Conservation (phyloP, 306 rosid species). For the Cajanus cajan region DNA sequence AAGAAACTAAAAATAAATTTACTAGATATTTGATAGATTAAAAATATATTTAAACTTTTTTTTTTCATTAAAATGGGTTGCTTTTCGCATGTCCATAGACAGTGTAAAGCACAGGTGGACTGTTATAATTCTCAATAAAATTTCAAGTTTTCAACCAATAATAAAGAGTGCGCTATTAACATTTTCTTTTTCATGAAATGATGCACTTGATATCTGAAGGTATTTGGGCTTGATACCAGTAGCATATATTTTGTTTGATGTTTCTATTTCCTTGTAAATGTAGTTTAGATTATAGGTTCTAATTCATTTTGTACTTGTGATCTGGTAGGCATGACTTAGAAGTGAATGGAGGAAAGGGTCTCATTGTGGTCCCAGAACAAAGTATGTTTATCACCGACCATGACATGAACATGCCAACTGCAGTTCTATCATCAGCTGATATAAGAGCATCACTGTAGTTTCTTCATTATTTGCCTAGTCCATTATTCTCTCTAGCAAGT, state of each 20-base stretch:
- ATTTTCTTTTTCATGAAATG: not conserved
- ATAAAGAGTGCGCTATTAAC: not conserved
- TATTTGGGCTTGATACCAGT: not conserved
- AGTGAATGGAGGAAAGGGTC: conserved; percentile 97
- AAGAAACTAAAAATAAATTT: too few species aligned
- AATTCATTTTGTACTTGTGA: too few species aligned
- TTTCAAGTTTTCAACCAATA: not conserved
- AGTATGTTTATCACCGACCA: conserved; percentile 86
- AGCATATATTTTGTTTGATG: not conserved
- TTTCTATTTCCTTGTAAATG: too few species aligned
- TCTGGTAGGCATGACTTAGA: conserved; percentile 87
- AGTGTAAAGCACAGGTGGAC: not conserved
- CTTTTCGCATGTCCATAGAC: not conserved
- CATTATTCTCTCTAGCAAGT: conserved; percentile 30
- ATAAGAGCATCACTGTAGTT: conserved; percentile 31
- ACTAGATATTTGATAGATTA: too few species aligned
- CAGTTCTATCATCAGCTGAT: conserved; percentile 23
- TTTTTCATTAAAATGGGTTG: not conserved
- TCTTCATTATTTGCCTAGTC: conserved; percentile 24
- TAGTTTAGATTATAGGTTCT: too few species aligned
- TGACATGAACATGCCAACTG: conserved; percentile 32
- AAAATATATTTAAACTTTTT: too few species aligned
- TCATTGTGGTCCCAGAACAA: conserved; percentile 87
- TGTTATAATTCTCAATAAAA: not conserved
- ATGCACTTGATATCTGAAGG: not conserved